Percentiles rank a stretch among this genome's conserved stretches.
These are phyloP conservation scores for Nicotiana noctiflora DNA, from an alignment of 257 asterid genomes.

Conservation along the genomic window DNA sequence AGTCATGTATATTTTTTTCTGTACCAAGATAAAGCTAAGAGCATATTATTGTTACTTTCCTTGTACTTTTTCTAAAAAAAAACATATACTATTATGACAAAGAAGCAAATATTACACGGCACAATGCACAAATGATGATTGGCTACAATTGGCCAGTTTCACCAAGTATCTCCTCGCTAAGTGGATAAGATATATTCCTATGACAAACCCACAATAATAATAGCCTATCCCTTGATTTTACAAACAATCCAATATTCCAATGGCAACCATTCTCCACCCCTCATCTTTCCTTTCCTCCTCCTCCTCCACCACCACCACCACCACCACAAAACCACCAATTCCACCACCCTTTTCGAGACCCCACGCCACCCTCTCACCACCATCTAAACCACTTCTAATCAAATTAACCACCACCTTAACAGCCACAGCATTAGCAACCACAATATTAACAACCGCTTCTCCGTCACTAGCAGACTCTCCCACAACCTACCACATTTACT, in stretches of 20 bases:
- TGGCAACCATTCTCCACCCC: slow-evolving; percentile 81
- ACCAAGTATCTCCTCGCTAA: background rate
- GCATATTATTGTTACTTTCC: background rate
- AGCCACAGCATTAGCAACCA: slow-evolving; percentile 69
- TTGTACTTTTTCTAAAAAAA: background rate
- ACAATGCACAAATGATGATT: background rate
- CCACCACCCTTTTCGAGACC: slow-evolving; percentile 36
- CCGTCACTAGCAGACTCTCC: slow-evolving; percentile 47
- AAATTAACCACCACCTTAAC: slow-evolving; percentile 46
- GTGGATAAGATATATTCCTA: slow-evolving; percentile 32
- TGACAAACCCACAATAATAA: slow-evolving; percentile 11
- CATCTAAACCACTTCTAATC: slow-evolving; percentile 28
- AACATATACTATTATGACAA: background rate
- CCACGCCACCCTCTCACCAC: slow-evolving; percentile 30
- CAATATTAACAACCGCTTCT: slow-evolving; percentile 46
- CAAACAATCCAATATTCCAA: slow-evolving; percentile 14
- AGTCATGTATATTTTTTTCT: too few relatives aligned
- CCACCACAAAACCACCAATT: slow-evolving; percentile 32
- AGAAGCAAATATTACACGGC: background rate
- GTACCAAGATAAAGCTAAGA: background rate
- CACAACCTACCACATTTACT: slow-evolving; percentile 50
- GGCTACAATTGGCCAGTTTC: background rate
- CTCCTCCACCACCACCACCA: slow-evolving; percentile 12
- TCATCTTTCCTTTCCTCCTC: slow-evolving; percentile 45
- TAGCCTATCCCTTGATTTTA: slow-evolving; percentile 27